phyloP scores from a whole-genome alignment of 768 basidiomycete species.

The Suillus cothurnatus region DNA sequence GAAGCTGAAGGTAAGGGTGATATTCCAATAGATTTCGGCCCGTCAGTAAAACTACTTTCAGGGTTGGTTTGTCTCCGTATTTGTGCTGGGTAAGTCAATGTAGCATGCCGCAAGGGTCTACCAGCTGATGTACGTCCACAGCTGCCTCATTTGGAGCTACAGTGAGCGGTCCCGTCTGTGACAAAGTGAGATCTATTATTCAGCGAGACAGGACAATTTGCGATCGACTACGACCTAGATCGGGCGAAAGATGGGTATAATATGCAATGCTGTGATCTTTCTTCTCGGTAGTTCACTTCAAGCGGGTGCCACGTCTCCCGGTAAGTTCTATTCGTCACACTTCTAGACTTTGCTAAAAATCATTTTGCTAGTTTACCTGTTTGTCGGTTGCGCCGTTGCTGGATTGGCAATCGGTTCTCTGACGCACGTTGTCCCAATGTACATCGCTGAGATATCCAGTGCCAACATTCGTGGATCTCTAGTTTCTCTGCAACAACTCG shows the following conservation, averaged over 20 bases:
- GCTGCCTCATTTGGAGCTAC: slow-evolving; percentile 35
- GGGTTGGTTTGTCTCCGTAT: slow-evolving; percentile 36
- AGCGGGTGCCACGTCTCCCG: slow-evolving; percentile 29
- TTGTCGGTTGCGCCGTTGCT: slow-evolving; percentile 30
- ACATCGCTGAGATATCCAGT: slow-evolving; percentile 42
- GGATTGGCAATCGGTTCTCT: slow-evolving; percentile 22
- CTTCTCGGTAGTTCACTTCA: slow-evolving; percentile 33
- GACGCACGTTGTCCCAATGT: slow-evolving; percentile 33
- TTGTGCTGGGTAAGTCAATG: slow-evolving; percentile 25
- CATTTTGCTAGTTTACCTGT: slow-evolving; percentile 24
- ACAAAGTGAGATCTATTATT: slow-evolving; percentile 18
- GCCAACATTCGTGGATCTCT: slow-evolving; percentile 39
- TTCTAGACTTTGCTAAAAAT: background rate
- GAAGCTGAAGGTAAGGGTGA: slow-evolving; percentile 25
- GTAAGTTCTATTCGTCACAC: slow-evolving; percentile 10
- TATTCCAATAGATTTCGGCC: background rate
- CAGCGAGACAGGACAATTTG: background rate
- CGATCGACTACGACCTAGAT: slow-evolving; percentile 17
- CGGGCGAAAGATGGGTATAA: slow-evolving; percentile 30
- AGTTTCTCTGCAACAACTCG: slow-evolving; percentile 38
- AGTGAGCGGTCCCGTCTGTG: slow-evolving; percentile 33
- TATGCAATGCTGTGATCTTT: slow-evolving; percentile 31
- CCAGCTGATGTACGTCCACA: slow-evolving; percentile 17
- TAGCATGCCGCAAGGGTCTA: background rate
- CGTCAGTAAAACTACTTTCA: slow-evolving; percentile 11